Evolutionary conservation across 352 stramenopile species (phyloP).

Genomic region (Thalassiosira hispida): DNA sequence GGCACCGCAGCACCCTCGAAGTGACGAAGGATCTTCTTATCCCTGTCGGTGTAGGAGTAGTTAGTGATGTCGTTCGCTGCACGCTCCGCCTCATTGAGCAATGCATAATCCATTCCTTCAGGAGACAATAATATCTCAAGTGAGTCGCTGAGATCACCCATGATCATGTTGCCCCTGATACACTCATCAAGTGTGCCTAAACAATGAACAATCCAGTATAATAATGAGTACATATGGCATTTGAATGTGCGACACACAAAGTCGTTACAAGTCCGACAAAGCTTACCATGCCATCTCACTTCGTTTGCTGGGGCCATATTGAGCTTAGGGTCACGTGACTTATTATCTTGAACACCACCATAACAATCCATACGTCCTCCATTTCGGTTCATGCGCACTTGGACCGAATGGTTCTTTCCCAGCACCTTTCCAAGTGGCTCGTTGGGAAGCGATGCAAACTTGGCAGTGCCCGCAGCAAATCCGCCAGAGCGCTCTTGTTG

Average conservation of each 20-base stretch:
- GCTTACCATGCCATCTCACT: no score
- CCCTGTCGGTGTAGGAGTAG: slow-evolving; percentile 17
- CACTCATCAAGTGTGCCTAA: no score
- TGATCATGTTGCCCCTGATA: slow-evolving; percentile 8
- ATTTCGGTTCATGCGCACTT: not conserved
- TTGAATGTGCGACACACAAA: no score
- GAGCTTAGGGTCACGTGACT: not conserved
- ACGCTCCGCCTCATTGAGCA: not conserved
- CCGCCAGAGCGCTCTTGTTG: slow-evolving; percentile 3
- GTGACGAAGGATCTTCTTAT: slow-evolving; percentile 29
- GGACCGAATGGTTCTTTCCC: not conserved
- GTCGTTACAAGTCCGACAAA: no score
- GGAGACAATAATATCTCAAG: not conserved
- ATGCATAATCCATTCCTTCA: slow-evolving; percentile 1
- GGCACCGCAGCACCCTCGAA: slow-evolving; percentile 17
- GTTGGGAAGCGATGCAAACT: not conserved
- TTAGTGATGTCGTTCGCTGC: not conserved
- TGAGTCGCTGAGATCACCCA: slow-evolving; percentile 14
- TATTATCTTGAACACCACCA: not conserved
- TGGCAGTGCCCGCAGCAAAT: not conserved
- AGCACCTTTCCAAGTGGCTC: not conserved
- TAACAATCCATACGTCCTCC: not conserved
- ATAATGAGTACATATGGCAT: no score
- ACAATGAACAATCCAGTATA: no score
- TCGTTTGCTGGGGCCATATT: not conserved